Base-by-base conservation (phyloP, 805 yeast species). In the Starmera quercuum region DNA sequence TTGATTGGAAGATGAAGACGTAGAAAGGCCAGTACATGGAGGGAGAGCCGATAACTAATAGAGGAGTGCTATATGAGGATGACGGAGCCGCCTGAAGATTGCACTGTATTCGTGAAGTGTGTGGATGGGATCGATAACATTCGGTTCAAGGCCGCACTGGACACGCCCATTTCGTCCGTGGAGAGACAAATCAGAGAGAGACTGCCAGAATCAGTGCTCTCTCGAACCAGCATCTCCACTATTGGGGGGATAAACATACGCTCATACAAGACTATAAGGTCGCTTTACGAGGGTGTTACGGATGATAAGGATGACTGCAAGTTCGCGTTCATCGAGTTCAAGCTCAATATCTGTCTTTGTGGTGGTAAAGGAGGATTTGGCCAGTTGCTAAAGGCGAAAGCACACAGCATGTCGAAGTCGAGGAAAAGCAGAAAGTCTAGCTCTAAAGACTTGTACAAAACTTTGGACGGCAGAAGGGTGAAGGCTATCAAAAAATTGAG, bases 341-440 rank as follows among this genome's bases (percentile, higher is more conserved):
- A 56, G 38, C 46, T 62, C 20, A 57, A 52, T 14, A 37, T 56
- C 0, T 51, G 61, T 10, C 35, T 67, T 21, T 58, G 68, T 37
- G 75, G 75, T 7, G 75, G 75, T n/a, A 69, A 70, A 49, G 75
- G 75, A 16, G 75, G 73, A 3, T 64, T 68, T 44, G 74, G 73
- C 1, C 51, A 62, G 13, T 47, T 58, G 42, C 46, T 69, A 33
- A 57, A 61, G 25, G 62, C 63, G 4, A 62, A 59, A 34, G 72
- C 67, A 4, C 62, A 60, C 3, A 45, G 53, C 18, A 58, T 60
- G 63, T 45, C 56, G 12, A 53, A 58, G 21, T 50, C 38, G 32
- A 43, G 37, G 10, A 44, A 42, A 27, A 42, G 46, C 6, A 40
- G 41, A 16, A 34, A 31, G 12, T 54, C 57, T 7, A 47, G 33